phyloP scores from a whole-genome alignment of 1,139 yeast species.

The Wickerhamomyces sp. region DNA sequence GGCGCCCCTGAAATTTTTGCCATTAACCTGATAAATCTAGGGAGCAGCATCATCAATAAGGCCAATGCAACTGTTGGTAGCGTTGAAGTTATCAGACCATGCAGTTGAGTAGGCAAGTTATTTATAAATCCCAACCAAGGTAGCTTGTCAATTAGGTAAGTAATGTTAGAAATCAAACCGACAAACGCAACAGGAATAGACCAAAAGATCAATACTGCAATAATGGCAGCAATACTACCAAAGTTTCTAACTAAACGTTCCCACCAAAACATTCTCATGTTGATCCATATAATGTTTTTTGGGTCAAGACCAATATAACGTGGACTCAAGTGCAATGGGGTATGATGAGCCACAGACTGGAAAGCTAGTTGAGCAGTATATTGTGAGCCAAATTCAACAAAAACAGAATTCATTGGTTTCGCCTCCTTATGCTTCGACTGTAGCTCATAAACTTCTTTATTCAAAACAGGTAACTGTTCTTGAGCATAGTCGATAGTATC shows the following conservation, averaged over 20 bases:
- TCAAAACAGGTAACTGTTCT: constrained; percentile 62
- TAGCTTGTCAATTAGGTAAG: constrained; percentile 61
- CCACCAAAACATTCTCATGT: constrained; percentile 82
- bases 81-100: constrained; percentile 83
- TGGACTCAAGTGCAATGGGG: constrained; percentile 59
- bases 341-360: constrained; percentile 69
- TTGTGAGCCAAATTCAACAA: constrained; percentile 82
- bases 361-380: constrained; percentile 86
- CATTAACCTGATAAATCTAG: constrained; percentile 62
- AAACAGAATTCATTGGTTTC: constrained; percentile 58
- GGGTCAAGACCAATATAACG: constrained; percentile 71
- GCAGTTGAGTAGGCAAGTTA: constrained; percentile 57
- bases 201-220: constrained; percentile 77
- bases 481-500: constrained; percentile 73
- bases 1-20: constrained; percentile 66
- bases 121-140: constrained; percentile 68
- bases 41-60: constrained; percentile 75
- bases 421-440: constrained; percentile 52
- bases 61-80: constrained; percentile 83
- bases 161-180: constrained; percentile 85
- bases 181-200: constrained; percentile 94
- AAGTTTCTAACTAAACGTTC: constrained; percentile 61
- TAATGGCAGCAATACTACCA: constrained; percentile 56
- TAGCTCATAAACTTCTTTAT: constrained; percentile 54
- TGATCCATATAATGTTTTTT: constrained; percentile 79